Conservation (phyloP, 139 green algal species). For the Tetraselmis chui region DNA sequence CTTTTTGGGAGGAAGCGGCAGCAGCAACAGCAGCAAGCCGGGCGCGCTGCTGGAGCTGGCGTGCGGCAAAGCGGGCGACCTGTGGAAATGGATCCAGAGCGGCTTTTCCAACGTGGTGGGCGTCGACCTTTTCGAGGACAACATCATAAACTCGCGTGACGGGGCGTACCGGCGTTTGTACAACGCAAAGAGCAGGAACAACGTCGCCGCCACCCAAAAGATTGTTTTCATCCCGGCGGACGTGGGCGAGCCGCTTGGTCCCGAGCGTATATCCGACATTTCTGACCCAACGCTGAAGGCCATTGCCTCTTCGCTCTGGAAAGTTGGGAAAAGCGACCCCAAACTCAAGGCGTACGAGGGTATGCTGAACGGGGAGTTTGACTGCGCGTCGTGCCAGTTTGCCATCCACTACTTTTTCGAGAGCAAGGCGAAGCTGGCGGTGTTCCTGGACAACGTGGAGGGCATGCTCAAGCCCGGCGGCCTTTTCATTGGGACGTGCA, state of each 20-base stretch:
- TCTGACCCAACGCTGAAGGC: background rate
- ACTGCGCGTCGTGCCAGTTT: constrained; percentile 13
- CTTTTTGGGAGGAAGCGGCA: too few relatives aligned
- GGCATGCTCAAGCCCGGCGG: background rate
- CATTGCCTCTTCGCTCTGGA: background rate
- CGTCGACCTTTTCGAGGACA: background rate
- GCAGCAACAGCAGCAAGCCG: too few relatives aligned
- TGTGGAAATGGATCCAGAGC: constrained; percentile 15
- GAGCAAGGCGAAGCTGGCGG: constrained; percentile 1
- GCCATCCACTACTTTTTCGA: constrained; percentile 20
- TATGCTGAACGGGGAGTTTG: background rate
- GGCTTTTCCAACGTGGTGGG: background rate
- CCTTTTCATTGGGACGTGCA: constrained; percentile 13
- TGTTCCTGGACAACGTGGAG: constrained; percentile 9
- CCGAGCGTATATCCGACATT: background rate
- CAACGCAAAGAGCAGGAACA: background rate
- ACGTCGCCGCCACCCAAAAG: background rate
- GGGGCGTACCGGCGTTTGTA: background rate
- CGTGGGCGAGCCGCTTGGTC: background rate
- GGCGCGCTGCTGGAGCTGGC: constrained; percentile 17
- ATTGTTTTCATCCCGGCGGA: background rate
- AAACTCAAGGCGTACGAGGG: background rate
- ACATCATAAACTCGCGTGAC: background rate
- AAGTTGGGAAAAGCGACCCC: background rate
- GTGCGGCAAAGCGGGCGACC: constrained; percentile 13